phyloP scores from a whole-genome alignment of 768 basidiomycete species.

The Tricholoma matsutake region DNA sequence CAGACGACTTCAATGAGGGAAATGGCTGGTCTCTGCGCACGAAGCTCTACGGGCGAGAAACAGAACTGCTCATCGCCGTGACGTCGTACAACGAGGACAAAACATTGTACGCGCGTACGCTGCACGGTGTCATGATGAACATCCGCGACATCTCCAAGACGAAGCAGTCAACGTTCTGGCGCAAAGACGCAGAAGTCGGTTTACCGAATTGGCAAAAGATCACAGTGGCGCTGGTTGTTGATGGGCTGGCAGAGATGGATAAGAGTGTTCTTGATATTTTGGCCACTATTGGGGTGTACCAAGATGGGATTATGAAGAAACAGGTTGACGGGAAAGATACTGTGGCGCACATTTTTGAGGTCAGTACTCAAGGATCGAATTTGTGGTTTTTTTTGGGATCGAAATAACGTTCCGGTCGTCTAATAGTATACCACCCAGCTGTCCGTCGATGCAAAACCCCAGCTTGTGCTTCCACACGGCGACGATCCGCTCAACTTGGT shows the following conservation, averaged over 20 bases:
- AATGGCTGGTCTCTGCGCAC: conserved; percentile 86
- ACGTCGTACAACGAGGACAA: conserved; percentile 94
- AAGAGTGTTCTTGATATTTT: conserved; percentile 88
- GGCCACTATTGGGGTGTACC: conserved; percentile 88
- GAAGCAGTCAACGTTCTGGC: conserved; percentile 91
- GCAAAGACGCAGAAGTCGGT: conserved; percentile 76
- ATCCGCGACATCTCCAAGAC: conserved; percentile 97
- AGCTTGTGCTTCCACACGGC: conserved; percentile 84
- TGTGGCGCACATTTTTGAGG: conserved; percentile 95
- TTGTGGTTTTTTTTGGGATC: too few relatives aligned
- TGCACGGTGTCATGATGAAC: conserved; percentile 96
- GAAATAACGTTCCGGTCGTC: not conserved
- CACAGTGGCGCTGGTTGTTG: conserved; percentile 83
- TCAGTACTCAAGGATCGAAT: conserved; percentile 26
- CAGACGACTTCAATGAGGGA: conserved; percentile 79
- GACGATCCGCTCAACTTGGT: conserved; percentile 91
- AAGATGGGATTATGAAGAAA: conserved; percentile 95
- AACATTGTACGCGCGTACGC: conserved; percentile 80
- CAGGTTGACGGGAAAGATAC: conserved; percentile 85
- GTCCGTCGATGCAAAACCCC: conserved; percentile 87
- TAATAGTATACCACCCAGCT: conserved; percentile 94
- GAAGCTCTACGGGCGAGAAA: conserved; percentile 82
- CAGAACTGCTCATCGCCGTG: conserved; percentile 91
- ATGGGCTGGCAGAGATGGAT: conserved; percentile 93
- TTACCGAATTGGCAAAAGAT: conserved; percentile 90